Conservation (phyloP, 306 rosid species). For the Prunus armeniaca region DNA sequence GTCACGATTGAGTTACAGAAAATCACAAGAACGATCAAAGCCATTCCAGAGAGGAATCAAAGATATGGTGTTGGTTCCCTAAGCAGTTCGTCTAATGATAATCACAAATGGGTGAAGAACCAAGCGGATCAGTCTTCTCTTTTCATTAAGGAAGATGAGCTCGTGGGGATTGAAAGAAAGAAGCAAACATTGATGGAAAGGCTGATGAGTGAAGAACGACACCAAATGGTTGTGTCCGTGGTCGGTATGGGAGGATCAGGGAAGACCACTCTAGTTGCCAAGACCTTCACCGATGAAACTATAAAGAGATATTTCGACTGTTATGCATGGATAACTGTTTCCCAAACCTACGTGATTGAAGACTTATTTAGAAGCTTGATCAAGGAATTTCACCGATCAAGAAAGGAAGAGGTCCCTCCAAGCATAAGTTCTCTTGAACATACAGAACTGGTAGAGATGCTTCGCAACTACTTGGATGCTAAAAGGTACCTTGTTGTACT, state of each 20-base stretch:
- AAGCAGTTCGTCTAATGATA: not conserved
- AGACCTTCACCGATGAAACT: not conserved
- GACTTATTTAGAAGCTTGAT: conserved; percentile 25
- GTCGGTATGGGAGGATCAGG: no score
- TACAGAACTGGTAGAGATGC: conserved; percentile 5
- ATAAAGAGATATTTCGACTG: not conserved
- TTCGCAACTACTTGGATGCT: conserved; percentile 8
- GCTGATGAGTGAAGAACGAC: no score
- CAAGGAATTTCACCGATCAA: not conserved
- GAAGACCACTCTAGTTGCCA: not conserved
- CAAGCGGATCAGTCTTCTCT: not conserved
- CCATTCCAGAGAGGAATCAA: conserved; percentile 3
- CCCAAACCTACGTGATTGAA: conserved; percentile 15
- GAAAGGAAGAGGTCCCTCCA: not conserved
- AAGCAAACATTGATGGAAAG: no score
- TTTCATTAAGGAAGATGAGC: conserved; percentile 4
- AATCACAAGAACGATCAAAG: not conserved
- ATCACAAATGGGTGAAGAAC: not conserved
- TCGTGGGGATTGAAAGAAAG: conserved; percentile 2
- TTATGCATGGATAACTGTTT: conserved; percentile 18
- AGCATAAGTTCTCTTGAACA: not conserved
- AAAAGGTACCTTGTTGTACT: conserved; percentile 5
- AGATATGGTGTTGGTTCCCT: not conserved
- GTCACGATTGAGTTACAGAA: not conserved
- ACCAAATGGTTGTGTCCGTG: no score